Conservation (phyloP, 2,329 filamentous ascomycete genomes). For the Lasiodiplodia sp. region DNA sequence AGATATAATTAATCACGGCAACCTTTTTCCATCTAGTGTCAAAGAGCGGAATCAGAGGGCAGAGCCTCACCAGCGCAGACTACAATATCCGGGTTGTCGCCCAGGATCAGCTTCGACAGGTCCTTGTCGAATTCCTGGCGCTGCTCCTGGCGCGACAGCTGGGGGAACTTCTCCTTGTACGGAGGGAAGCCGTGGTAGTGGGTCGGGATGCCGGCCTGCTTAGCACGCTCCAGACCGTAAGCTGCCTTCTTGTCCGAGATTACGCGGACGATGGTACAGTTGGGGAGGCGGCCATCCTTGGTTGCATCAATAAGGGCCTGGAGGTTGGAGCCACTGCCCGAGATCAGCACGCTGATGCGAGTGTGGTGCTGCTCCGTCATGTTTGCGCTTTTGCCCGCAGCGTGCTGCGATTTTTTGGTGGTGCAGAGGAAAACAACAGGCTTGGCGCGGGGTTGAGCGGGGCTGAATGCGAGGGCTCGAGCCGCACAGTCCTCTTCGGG, state of each 20-base stretch:
- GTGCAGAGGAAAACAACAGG: not conserved
- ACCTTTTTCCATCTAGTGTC: not conserved
- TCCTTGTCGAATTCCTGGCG: slow-evolving; percentile 77
- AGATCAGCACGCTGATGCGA: slow-evolving; percentile 66
- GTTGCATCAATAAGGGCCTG: slow-evolving; percentile 76
- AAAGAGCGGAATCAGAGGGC: not conserved
- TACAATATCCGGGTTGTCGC: slow-evolving; percentile 73
- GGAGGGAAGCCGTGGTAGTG: slow-evolving; percentile 83
- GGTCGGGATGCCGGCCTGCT: slow-evolving; percentile 69
- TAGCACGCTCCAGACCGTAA: slow-evolving; percentile 69
- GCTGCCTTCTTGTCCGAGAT: slow-evolving; percentile 67
- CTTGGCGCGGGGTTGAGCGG: not conserved
- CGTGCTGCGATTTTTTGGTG: not conserved
- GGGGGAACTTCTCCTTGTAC: slow-evolving; percentile 73
- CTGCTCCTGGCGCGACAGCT: slow-evolving; percentile 54
- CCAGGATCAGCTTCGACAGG: slow-evolving; percentile 72
- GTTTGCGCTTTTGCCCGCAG: slow-evolving; percentile 4
- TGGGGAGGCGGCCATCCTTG: slow-evolving; percentile 54
- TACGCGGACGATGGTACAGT: slow-evolving; percentile 66
- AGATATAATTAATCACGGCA: not conserved
- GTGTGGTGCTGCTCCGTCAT: slow-evolving; percentile 30
- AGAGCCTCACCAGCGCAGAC: slow-evolving; percentile 63
- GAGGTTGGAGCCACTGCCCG: slow-evolving; percentile 75
- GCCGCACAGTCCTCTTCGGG: not conserved
- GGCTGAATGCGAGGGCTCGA: not conserved